Evolutionary conservation across 192 early-diverging fungal species (phyloP), one percentile per base, ranked within the genome.

Genomic region (Backusella morwellensis): DNA sequence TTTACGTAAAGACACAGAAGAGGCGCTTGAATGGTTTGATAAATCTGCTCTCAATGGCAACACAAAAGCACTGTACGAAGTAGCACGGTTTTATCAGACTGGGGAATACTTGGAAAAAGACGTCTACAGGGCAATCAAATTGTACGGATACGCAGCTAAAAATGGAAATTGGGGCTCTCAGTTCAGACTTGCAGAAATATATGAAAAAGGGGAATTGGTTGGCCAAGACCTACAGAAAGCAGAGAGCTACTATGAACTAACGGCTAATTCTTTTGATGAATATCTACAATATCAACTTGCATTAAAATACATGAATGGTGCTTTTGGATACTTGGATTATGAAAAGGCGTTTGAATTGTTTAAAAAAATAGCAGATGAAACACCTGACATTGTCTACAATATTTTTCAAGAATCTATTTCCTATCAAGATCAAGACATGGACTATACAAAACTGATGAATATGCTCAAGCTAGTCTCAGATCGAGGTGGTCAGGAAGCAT

Each of bases 401-500:
- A 0, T 44, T 17, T 6, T 54, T 54, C 52, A n/a, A 23, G 23
- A 3, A 50, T 17, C 47, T 50, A 23, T 54, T 21, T 7, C 19
- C n/a, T 47, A 47, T 36, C 4, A 0, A 19, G 17, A 21, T 54
- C 4, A 6, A 0, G 7, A 4, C 1, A 54, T 54, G 17, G 6
- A 23, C 9, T 54, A 8, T 21, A 8, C 0, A 1, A 54, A 54
- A 23, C 15, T 44, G 15, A 0, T 44, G 3, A 1, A 15, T 44
- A 15, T 44, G 14, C 3, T 44, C 12, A 44, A 0, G 3, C 4
- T 4, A 15, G 42, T 17, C 0, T 54, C 52, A 54, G 4, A 54
- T 0, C n/a, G 6, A 54, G 19, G 19, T 9, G 6, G 9, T 0
- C 1, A 23, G 0, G n/a, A n/a, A 21, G 0, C 8, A 21, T 8